Evolutionary conservation across 2,329 filamentous ascomycete species (phyloP), one percentile per base, ranked within the genome.

Genomic region (Diaporthe caulivora): DNA sequence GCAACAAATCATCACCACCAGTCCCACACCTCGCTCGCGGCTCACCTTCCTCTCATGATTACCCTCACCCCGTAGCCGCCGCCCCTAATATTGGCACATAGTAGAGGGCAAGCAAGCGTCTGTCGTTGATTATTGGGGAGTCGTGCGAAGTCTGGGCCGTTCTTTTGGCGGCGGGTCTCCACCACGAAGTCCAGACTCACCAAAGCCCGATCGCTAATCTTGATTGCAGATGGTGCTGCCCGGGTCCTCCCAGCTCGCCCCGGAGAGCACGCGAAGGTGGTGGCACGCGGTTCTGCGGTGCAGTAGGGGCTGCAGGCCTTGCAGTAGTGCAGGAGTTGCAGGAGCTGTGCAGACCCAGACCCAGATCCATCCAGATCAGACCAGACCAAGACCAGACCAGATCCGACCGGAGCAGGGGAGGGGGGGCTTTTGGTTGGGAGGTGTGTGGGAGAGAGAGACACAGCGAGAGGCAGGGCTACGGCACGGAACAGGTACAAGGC

Each of bases 151-250:
- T 65, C 62, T 65, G 62, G 62, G 62, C 62, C 62, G 42, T 51
- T 65, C 62, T 51, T 65, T 65, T 18, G 62, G 21, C 62, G 69
- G 57, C 62, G 69, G 57, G 69, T 65, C 70, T 67, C 70, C 70
- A 80, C 60, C 37, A 10, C 51, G 37, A 53, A 67, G 62, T 67
- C 62, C 62, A 67, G 62, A 64, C 37, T 40, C 58, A 42, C 58
- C 60, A 71, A 71, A 24, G 70, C 44, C 70, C 55, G 70, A 54
- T 71, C 70, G 70, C 70, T 71, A 71, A 71, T 71, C 70, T 71
- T 54, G 47, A 71, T 71, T 62, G 37, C 70, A 51, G 57, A 67
- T 64, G 47, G 47, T 31, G 37, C 49, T 65, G 34, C 57, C 26
- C 26, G 70, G 70, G 34, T 21, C 24, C 47, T 54, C 70, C 70